These are phyloP conservation scores for Rhodomyrtus tomentosa DNA, from an alignment of 345 rosid genomes.

Conservation along the genomic window DNA sequence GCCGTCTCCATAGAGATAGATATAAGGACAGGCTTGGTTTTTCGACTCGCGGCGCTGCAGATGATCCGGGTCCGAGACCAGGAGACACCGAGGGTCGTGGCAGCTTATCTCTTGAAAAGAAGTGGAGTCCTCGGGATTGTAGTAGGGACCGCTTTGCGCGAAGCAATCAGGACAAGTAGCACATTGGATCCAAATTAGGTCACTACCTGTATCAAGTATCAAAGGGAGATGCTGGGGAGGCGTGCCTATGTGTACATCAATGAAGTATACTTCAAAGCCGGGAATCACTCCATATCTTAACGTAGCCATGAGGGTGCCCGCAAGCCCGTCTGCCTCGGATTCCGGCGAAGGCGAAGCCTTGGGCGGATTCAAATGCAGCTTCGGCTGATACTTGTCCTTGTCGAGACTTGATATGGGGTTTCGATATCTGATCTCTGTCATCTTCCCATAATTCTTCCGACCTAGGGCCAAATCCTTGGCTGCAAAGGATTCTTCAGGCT, in stretches of 20 bases:
- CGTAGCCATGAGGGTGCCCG: conserved; percentile 54
- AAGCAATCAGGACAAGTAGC: conserved; percentile 72
- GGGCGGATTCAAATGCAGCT: background rate
- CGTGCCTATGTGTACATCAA: conserved; percentile 74
- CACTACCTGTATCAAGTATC: conserved; percentile 92
- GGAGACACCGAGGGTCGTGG: conserved; percentile 38
- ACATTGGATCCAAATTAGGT: conserved; percentile 78
- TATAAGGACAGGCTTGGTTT: conserved; percentile 74
- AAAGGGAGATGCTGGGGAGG: conserved; percentile 75
- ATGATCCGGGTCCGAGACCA: conserved; percentile 57
- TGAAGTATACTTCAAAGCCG: conserved; percentile 66
- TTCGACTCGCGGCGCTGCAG: conserved; percentile 39
- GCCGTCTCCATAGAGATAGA: conserved; percentile 81
- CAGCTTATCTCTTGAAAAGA: conserved; percentile 57
- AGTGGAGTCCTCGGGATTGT: conserved; percentile 42
- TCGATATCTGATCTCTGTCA: conserved; percentile 54
- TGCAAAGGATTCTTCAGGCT: background rate
- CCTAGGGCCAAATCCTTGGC: conserved; percentile 45
- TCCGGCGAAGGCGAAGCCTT: background rate
- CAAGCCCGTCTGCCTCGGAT: background rate
- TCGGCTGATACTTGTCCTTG: conserved; percentile 1
- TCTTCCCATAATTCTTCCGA: conserved; percentile 46
- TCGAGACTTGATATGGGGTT: conserved; percentile 31
- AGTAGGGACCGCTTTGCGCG: conserved; percentile 50
- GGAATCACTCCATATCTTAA: conserved; percentile 58